Evolutionary conservation across 441 rosid species (phyloP), one percentile per base, ranked within the genome.

Genomic region (Adansonia gregorii): DNA sequence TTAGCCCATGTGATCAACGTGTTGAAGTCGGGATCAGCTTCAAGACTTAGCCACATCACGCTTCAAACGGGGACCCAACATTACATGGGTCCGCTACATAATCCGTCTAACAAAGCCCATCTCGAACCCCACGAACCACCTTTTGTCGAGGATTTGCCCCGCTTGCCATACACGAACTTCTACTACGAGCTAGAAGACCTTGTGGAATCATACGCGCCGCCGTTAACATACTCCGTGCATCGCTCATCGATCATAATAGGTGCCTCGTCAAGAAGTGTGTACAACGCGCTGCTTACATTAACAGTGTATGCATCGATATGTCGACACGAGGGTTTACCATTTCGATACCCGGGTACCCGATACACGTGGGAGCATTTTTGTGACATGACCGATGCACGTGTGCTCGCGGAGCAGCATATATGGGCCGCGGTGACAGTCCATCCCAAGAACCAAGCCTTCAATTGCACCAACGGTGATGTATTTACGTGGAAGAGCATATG

Each of bases 341-440:
- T 86, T 55, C 45, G 73, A 48, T 86, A 72, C 19, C 78, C 80
- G 0, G 87, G 86, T 0, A 75, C 8, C 6, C 60, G 54, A 14
- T 74, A 78, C 86, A 82, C 76, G 0, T 86, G 85, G 86, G 85
- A 84, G 43, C 83, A 86, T 58, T 85, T 89, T 0, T 78, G 77
- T 3, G 89, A 84, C 75, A 43, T 76, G 73, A 51, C 88, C 0
- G 84, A 79, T 14, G 74, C 87, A 1, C 75, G 85, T 0, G 59
- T 87, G 22, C 41, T 83, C 0, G 87, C 87, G 0, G 82, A 85
- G 43, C 85, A 87, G 20, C 89, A 80, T 0, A 76, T 86, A 72
- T 87, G 89, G 90, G 90, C 88, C 0, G 70, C 85, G 0, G 45
- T 64, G 3, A 67, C 67, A 0, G 48, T 31, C 5, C 15, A 7